Conservation (phyloP, 345 rosid genomes). For the Brassica rapa region DNA sequence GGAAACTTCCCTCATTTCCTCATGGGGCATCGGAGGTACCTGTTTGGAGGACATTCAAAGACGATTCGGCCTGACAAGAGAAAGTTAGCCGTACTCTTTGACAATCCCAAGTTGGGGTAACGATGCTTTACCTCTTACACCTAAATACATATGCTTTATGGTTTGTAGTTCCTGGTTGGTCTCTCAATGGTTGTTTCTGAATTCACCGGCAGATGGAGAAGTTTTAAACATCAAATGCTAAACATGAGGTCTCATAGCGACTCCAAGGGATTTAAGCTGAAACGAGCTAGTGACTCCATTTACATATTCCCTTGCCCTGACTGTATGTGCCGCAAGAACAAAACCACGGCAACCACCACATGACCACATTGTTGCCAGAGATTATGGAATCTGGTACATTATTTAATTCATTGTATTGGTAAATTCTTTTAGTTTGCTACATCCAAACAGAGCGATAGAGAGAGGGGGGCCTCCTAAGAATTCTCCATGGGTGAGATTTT, state of each 20-base stretch:
- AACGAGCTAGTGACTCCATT: slow-evolving; percentile 74
- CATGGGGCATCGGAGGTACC: slow-evolving; percentile 90
- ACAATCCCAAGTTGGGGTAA: slow-evolving; percentile 84
- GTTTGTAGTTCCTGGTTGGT: not conserved
- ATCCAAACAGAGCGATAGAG: not conserved
- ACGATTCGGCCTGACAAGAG: slow-evolving; percentile 95
- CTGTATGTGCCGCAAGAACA: slow-evolving; percentile 87
- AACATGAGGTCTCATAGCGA: slow-evolving; percentile 87
- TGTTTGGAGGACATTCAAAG: slow-evolving; percentile 89
- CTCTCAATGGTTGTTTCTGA: slow-evolving; percentile 7
- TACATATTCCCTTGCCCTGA: slow-evolving; percentile 93
- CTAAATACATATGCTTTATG: not conserved
- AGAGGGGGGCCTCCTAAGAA: not conserved
- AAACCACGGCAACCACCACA: slow-evolving; percentile 39
- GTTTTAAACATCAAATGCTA: slow-evolving; percentile 81
- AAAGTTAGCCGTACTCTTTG: slow-evolving; percentile 83
- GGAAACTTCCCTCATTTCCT: slow-evolving; percentile 98
- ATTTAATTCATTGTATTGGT: slow-evolving; percentile 24
- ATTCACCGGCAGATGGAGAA: slow-evolving; percentile 68
- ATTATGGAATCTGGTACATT: slow-evolving; percentile 8
- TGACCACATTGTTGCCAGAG: slow-evolving; percentile 22
- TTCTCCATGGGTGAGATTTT: not conserved
- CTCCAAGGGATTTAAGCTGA: slow-evolving; percentile 82
- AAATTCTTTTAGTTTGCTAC: slow-evolving; percentile 33
- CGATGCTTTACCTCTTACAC: not conserved